Evolutionary conservation across 192 early-diverging fungal species (phyloP).

Genomic region (Podochytrium sp.): DNA sequence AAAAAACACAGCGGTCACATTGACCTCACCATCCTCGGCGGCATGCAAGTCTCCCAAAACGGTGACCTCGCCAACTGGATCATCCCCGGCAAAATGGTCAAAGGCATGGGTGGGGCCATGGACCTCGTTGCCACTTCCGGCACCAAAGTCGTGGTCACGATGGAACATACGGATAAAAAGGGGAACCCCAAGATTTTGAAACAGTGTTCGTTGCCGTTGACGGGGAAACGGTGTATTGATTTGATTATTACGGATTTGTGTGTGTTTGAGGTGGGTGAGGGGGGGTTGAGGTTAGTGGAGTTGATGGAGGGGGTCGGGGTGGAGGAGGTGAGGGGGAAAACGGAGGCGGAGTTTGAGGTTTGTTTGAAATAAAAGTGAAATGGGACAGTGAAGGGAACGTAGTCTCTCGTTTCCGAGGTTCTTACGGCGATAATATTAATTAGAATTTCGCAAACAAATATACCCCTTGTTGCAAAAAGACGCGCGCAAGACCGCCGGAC

Average conservation of each 20-base stretch:
- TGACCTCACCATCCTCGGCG: slow-evolving; percentile 77
- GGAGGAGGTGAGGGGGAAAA: slow-evolving; percentile 68
- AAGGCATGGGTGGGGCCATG: slow-evolving; percentile 86
- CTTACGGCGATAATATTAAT: too few species aligned
- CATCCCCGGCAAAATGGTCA: slow-evolving; percentile 84
- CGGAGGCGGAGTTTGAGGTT: slow-evolving; percentile 64
- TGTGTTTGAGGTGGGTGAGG: slow-evolving; percentile 67
- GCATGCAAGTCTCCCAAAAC: slow-evolving; percentile 74
- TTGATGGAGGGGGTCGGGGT: slow-evolving; percentile 62
- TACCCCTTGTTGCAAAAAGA: too few species aligned
- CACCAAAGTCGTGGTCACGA: slow-evolving; percentile 76
- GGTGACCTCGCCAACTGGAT: slow-evolving; percentile 88
- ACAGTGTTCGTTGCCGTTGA: slow-evolving; percentile 72
- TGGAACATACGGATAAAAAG: slow-evolving; percentile 64
- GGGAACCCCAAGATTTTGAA: slow-evolving; percentile 77
- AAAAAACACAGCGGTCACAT: slow-evolving; percentile 59
- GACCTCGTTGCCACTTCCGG: slow-evolving; percentile 73
- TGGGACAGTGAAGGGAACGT: too few species aligned
- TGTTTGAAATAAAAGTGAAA: slow-evolving; percentile 26
- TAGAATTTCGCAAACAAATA: too few species aligned
- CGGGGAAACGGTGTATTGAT: slow-evolving; percentile 48
- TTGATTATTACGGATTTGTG: slow-evolving; percentile 46
- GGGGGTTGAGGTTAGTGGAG: slow-evolving; percentile 64
- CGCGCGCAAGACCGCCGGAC: too few species aligned
- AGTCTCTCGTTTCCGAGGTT: too few species aligned